Percentiles rank a stretch among this genome's conserved stretches.
Conservation (phyloP, 225 moss, liverwort and hornwort genomes). For the Sphagnum tenellum region DNA sequence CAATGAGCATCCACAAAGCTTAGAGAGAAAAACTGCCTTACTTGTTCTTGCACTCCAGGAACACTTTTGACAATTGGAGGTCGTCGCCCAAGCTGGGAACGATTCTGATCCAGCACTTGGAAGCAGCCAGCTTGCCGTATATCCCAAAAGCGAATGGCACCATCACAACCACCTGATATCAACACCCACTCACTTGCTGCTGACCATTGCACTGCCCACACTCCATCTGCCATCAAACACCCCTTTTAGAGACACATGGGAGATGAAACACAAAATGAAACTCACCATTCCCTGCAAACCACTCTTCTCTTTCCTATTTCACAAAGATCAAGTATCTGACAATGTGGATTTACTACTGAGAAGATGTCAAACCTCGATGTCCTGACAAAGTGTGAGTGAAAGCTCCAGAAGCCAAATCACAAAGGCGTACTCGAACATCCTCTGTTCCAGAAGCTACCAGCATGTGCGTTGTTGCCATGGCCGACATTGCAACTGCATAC, state of each 20-base stretch:
- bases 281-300: too few relatives aligned
- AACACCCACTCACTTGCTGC: constrained; percentile 80
- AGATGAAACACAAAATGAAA: neutral
- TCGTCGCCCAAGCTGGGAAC: constrained; percentile 68
- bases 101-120: constrained; percentile 73
- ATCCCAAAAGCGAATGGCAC: constrained; percentile 98
- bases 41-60: constrained; percentile 30
- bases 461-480: constrained; percentile 72
- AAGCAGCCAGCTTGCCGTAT: constrained; percentile 86
- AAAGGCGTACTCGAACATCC: constrained; percentile 76
- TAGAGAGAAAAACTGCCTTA: constrained; percentile 9
- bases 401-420: constrained; percentile 93
- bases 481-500: constrained; percentile 73
- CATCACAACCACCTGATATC: constrained; percentile 84
- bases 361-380: constrained; percentile 57
- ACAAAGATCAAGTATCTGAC: neutral
- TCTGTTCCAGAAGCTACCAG: constrained; percentile 85
- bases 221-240: constrained; percentile 54
- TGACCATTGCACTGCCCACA: constrained; percentile 97
- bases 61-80: constrained; percentile 23
- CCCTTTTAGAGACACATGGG: neutral
- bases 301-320: too few relatives aligned
- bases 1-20: neutral
- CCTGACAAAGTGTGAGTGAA: constrained; percentile 87
- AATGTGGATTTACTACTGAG: neutral